Base-by-base conservation (phyloP, 805 yeast species). In the Saccharomycopsis javanensis region DNA sequence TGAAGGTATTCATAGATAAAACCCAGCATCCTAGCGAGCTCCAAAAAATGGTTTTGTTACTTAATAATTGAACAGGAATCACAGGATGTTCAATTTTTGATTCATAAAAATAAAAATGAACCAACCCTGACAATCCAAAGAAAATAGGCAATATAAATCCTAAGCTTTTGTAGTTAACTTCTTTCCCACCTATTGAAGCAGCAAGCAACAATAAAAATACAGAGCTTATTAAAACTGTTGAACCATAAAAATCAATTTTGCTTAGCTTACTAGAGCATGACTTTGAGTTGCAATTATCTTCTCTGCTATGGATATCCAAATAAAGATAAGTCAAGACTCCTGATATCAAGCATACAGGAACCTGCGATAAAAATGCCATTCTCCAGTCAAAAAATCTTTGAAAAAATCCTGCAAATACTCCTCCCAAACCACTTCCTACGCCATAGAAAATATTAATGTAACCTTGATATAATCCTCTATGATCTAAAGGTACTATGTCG, bases 401-500 rank as follows among this genome's bases (percentile, higher is more conserved):
- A 53, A 83, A 70, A 30, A 75, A 60, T 4, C 89, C 88, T 30
- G 85, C 86, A 46, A 81, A 64, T 3, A 79, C 66, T 1, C 90
- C 91, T 15, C 95, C 95, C 51, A 78, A 67, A 0, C 86, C 83
- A 1, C 88, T 83, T 4, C 97, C 97, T 18, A 82, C 66, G 13
- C 90, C 92, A 65, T 79, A 90, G 46, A 81, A 81, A 18, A 89
- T 74, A 67, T 89, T 89, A 35, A 86, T 86, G 54, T 86, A 67
- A 0, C 97, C 97, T 67, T 90, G 97, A 68, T 80, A 88, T 31
- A 87, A 68, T 1, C 95, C 96, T 58, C 97, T 75, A 46, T 84
- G 80, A 56, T 94, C 75, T 60, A 85, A 74, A 0, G 96, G 86
- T 10, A 89, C 83, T 53, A 89, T 71, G 68, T 90, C 97, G 16